A percentile compares a stretch with the other conserved stretches of the same genome.
These are phyloP conservation scores for Seiridium unicorne DNA, from an alignment of 2,329 filamentous ascomycete genomes.

Conservation along the genomic window DNA sequence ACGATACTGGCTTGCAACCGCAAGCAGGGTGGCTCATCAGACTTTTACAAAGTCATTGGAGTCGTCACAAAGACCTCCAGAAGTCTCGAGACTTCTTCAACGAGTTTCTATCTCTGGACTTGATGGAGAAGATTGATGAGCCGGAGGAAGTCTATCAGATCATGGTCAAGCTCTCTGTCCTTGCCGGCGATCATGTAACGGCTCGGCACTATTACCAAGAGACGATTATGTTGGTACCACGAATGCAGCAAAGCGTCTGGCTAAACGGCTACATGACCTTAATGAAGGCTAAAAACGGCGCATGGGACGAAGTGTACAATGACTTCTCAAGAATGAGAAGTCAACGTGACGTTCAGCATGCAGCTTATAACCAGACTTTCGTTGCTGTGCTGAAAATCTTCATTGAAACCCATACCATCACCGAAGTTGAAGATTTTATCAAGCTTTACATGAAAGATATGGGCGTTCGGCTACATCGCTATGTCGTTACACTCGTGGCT, in stretches of 20 bases:
- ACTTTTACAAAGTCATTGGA: conserved; percentile 35
- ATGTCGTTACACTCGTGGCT: conserved; percentile 40
- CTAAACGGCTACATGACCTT: conserved; percentile 34
- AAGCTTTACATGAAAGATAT: conserved; percentile 33
- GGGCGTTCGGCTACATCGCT: conserved; percentile 31
- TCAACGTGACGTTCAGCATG: conserved; percentile 8
- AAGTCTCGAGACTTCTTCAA: conserved; percentile 25
- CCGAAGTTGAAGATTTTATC: conserved; percentile 39
- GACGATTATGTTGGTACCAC: conserved; percentile 22
- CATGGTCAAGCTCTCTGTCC: conserved; percentile 39
- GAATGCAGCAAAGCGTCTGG: conserved; percentile 27
- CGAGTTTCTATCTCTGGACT: conserved; percentile 18
- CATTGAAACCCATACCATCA: conserved; percentile 33
- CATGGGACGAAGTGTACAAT: conserved; percentile 38
- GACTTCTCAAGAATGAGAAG: conserved; percentile 27
- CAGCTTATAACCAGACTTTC: conserved; percentile 30
- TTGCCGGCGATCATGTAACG: conserved; percentile 28
- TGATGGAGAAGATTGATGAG: conserved; percentile 20
- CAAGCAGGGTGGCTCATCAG: conserved; percentile 34
- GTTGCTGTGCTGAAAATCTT: conserved; percentile 38
- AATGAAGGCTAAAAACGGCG: conserved; percentile 33
- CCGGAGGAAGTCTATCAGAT: conserved; percentile 32
- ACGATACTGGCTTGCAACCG: conserved; percentile 17
- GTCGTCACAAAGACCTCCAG: conserved; percentile 21
- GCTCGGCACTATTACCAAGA: conserved; percentile 28